Evolutionary conservation across 2,329 filamentous ascomycete species (phyloP).

Genomic region (Hymenotorrendiella dingleyae): DNA sequence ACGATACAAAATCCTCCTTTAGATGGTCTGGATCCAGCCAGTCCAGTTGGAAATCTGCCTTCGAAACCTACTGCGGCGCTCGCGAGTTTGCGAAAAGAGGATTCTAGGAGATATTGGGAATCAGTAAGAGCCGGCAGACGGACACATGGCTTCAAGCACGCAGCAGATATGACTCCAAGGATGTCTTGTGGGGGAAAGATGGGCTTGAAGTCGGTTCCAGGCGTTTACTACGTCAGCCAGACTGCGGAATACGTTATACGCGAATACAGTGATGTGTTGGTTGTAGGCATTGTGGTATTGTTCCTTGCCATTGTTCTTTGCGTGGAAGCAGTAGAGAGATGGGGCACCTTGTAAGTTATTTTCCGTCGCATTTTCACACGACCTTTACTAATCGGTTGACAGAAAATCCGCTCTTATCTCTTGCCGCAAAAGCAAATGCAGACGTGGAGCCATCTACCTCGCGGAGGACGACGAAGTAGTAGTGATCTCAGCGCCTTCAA

Average conservation of each 20-base stretch:
- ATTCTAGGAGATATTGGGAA: slow-evolving; percentile 22
- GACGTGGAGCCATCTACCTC: neutral
- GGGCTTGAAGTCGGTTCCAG: neutral
- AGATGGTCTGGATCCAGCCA: neutral
- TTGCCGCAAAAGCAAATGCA: neutral
- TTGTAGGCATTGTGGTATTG: slow-evolving; percentile 26
- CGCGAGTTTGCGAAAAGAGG: slow-evolving; percentile 18
- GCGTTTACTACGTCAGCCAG: neutral
- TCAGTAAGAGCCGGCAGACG: neutral
- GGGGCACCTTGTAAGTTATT: slow-evolving; percentile 17
- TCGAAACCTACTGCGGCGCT: slow-evolving; percentile 23
- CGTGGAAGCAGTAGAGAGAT: slow-evolving; percentile 20
- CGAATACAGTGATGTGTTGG: slow-evolving; percentile 25
- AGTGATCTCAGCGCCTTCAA: too few relatives aligned
- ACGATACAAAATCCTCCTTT: slow-evolving; percentile 7
- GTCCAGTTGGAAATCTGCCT: slow-evolving; percentile 1
- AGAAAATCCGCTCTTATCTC: neutral
- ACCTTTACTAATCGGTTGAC: too few relatives aligned
- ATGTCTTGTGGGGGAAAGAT: neutral
- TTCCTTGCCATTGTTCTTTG: slow-evolving; percentile 23
- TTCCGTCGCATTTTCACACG: neutral
- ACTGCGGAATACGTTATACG: slow-evolving; percentile 9
- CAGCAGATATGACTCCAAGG: neutral
- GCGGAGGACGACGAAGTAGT: neutral
- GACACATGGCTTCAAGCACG: neutral